A percentile compares a stretch with the other conserved stretches of the same genome.
These are phyloP conservation scores for Sicyos baderoa DNA, from an alignment of 306 rosid genomes.

Conservation along the genomic window DNA sequence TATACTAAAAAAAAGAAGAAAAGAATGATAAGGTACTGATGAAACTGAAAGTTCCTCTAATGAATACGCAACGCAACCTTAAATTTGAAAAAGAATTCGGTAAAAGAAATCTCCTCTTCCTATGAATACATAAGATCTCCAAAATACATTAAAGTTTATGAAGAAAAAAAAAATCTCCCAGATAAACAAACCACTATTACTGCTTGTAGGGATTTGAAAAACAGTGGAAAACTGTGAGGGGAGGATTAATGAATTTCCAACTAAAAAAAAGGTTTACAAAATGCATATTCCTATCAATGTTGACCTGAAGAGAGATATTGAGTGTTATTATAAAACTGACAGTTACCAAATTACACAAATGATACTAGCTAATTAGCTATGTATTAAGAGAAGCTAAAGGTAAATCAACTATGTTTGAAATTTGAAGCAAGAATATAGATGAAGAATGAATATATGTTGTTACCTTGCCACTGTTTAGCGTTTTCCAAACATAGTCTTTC, in stretches of 20 bases:
- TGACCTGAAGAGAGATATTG: not conserved
- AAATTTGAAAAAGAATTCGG: not conserved
- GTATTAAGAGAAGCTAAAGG: not conserved
- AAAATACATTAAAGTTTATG: not conserved
- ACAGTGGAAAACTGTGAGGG: not conserved
- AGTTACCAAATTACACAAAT: not conserved
- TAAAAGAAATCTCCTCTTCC: not conserved
- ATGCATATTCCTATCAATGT: not conserved
- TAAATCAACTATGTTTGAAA: not conserved
- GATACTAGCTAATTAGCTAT: not conserved
- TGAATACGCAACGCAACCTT: not conserved
- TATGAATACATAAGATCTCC: not conserved
- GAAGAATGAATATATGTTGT: not conserved
- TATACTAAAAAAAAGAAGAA: too few relatives aligned
- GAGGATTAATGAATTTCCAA: not conserved
- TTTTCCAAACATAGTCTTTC: slow-evolving; percentile 69
- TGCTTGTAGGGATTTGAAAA: not conserved
- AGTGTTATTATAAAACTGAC: not conserved
- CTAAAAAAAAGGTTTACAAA: not conserved
- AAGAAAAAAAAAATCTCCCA: not conserved
- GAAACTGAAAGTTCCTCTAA: not conserved
- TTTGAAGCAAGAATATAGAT: not conserved
- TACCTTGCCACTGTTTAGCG: slow-evolving; percentile 86
- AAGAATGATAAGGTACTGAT: too few relatives aligned
- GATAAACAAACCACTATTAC: not conserved